A percentile compares a stretch with the other conserved stretches of the same genome.
Conservation (phyloP, 129 eudicot genomes). For the Tagetes patula region DNA sequence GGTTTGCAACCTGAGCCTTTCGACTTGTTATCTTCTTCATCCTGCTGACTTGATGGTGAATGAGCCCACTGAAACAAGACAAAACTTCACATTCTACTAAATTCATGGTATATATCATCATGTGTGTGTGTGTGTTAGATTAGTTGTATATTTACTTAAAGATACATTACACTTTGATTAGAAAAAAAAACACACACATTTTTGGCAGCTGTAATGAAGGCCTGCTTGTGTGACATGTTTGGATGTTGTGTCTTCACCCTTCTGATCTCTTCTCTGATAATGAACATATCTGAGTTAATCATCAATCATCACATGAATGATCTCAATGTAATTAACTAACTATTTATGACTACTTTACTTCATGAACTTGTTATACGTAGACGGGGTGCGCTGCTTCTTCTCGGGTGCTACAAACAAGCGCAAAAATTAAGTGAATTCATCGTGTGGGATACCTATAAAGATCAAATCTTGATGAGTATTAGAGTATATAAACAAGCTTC, state of each 20-base stretch:
- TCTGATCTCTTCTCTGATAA: constrained; percentile 76
- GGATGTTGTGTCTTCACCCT: constrained; percentile 80
- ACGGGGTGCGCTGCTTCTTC: constrained; percentile 82
- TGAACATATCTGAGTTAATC: constrained; percentile 11
- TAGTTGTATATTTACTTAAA: not conserved
- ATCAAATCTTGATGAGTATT: not conserved
- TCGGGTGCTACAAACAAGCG: constrained; percentile 65
- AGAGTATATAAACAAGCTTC: not conserved
- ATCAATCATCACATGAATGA: not conserved
- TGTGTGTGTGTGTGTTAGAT: not conserved
- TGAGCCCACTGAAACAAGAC: constrained; percentile 77
- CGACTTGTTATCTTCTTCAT: constrained; percentile 8
- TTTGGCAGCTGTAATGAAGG: constrained; percentile 94
- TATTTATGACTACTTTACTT: constrained; percentile 32
- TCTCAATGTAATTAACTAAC: not conserved
- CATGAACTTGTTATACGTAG: constrained; percentile 79
- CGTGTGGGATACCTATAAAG: not conserved
- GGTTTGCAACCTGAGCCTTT: constrained; percentile 32
- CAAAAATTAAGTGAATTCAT: not conserved
- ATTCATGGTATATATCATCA: not conserved
- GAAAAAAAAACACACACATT: constrained; percentile 43
- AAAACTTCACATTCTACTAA: constrained; percentile 20
- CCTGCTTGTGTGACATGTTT: constrained; percentile 87
- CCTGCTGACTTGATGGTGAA: constrained; percentile 52
- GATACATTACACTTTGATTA: not conserved